Evolutionary conservation across 1,284 basidiomycete genomes (phyloP).

Genomic region (Trichosporon coremiiforme): DNA sequence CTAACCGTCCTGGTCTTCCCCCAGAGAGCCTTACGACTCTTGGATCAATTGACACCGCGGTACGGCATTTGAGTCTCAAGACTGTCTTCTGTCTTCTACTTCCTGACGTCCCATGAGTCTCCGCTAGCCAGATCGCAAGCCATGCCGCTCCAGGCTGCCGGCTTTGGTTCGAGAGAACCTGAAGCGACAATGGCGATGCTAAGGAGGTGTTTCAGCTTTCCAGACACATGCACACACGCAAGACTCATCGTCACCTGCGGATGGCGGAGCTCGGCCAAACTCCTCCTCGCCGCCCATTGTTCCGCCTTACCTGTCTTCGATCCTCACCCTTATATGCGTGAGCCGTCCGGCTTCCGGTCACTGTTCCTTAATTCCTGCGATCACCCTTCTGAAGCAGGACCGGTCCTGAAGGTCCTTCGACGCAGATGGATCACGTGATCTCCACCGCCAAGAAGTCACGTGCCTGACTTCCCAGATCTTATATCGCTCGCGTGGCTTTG

Average conservation of each 20-base stretch:
- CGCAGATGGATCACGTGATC: neutral
- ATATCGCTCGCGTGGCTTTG: constrained; percentile 12
- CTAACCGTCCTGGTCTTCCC: neutral
- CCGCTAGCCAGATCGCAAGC: too few relatives aligned
- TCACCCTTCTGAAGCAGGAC: neutral
- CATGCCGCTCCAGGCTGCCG: neutral
- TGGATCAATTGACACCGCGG: constrained; percentile 1
- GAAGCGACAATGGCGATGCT: too few relatives aligned
- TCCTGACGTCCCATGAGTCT: neutral
- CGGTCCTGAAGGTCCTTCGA: neutral
- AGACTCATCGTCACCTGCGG: neutral
- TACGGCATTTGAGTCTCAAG: constrained; percentile 5
- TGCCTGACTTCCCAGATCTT: too few relatives aligned
- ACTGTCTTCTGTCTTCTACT: neutral
- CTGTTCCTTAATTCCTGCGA: neutral
- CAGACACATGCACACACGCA: neutral
- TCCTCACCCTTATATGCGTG: neutral
- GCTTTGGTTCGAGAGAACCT: neutral
- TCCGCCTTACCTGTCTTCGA: neutral
- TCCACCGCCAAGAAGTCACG: too few relatives aligned
- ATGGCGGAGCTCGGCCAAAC: constrained; percentile 5
- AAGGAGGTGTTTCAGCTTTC: neutral
- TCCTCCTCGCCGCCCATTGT: neutral
- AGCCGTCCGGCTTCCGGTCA: neutral
- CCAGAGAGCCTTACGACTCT: constrained; percentile 7